Evolutionary conservation across 331 rosid genomes (phyloP).

Genomic region (Malus hybrid): DNA sequence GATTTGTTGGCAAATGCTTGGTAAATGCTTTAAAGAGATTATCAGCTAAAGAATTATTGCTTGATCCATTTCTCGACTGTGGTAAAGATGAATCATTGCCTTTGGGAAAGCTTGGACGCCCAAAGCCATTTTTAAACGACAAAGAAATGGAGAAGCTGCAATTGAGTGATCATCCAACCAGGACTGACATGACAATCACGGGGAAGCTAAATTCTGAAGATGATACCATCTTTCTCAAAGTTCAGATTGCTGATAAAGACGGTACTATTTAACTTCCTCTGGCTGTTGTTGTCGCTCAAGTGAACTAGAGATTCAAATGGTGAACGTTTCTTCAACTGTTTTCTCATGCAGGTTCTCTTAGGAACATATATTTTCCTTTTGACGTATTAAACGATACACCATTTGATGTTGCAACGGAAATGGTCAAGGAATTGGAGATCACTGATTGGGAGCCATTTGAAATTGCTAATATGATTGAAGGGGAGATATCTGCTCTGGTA

Average conservation of each 20-base stretch:
- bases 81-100: constrained; percentile 26
- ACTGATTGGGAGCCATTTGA: constrained; percentile 72
- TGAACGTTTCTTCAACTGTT: constrained; percentile 6
- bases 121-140: constrained; percentile 59
- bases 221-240: constrained; percentile 70
- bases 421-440: constrained; percentile 90
- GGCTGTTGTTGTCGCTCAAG: not conserved
- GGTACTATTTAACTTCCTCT: constrained; percentile 31
- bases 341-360: constrained; percentile 42
- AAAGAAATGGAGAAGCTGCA: constrained; percentile 50
- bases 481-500: constrained; percentile 48
- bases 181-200: constrained; percentile 71
- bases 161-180: constrained; percentile 22
- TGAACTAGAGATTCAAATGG: not conserved
- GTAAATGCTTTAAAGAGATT: constrained; percentile 51
- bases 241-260: constrained; percentile 55
- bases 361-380: constrained; percentile 79
- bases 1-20: constrained; percentile 62
- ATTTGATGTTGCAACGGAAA: constrained; percentile 70
- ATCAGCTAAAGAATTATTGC: constrained; percentile 62
- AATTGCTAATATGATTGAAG: constrained; percentile 78
- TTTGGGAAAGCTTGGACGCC: constrained; percentile 28
- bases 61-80: constrained; percentile 54
- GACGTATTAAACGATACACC: constrained; percentile 69
- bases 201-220: constrained; percentile 79